These are phyloP conservation scores for Colletotrichum orchidophilum DNA, from an alignment of 2,329 filamentous ascomycete genomes.

Conservation along the genomic window DNA sequence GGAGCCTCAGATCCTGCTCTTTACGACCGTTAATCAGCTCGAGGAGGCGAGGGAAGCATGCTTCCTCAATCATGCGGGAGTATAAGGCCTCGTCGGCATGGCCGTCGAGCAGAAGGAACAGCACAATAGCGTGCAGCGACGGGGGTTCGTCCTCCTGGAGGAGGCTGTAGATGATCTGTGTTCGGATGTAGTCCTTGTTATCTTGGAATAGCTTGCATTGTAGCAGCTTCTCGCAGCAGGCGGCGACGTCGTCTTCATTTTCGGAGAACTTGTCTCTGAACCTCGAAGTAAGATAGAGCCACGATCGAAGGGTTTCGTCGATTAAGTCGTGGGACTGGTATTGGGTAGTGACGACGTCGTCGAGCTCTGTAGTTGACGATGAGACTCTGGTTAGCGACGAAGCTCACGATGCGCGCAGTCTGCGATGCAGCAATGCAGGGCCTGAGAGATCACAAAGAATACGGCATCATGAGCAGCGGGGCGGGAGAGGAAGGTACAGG, in stretches of 20 bases:
- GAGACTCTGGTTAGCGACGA: constrained; percentile 16
- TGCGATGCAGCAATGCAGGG: not conserved
- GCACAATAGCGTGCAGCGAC: constrained; percentile 83
- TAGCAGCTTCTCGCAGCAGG: constrained; percentile 82
- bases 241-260: constrained; percentile 81
- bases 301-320: constrained; percentile 86
- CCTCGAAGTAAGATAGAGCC: constrained; percentile 79
- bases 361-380: constrained; percentile 52
- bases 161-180: constrained; percentile 91
- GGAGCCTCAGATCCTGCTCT: constrained; percentile 75
- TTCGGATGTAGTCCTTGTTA: constrained; percentile 87
- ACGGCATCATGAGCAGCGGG: not conserved
- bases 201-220: constrained; percentile 77
- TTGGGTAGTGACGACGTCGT: constrained; percentile 54
- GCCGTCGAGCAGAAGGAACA: constrained; percentile 88
- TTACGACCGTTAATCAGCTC: constrained; percentile 78
- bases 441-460: not conserved
- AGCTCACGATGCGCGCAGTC: not conserved
- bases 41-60: constrained; percentile 83
- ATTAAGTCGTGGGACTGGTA: constrained; percentile 68
- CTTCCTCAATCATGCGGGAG: constrained; percentile 86
- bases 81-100: constrained; percentile 81
- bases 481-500: constrained; percentile 22
- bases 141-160: constrained; percentile 87
- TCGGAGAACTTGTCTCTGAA: constrained; percentile 80